phyloP scores from a whole-genome alignment of 169 alveolate species.

The Plasmodium inui region DNA sequence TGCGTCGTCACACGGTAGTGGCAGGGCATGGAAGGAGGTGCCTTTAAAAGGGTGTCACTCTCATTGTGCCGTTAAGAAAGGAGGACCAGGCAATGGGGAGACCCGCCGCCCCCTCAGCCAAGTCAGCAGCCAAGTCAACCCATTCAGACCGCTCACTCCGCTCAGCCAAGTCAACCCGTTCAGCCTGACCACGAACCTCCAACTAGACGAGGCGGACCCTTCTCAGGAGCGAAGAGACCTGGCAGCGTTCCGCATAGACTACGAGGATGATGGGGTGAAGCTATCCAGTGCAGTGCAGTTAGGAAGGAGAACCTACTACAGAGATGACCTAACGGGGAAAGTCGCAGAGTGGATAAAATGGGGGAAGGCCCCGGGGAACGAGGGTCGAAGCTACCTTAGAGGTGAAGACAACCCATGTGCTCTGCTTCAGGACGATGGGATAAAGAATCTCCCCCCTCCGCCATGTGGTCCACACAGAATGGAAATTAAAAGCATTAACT shows the following conservation, averaged over 20 bases:
- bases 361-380: neutral
- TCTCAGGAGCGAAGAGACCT: neutral
- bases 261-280: neutral
- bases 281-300: neutral
- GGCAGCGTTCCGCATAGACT: neutral
- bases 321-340: neutral
- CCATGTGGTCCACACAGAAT: neutral
- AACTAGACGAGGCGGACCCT: neutral
- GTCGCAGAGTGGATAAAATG: neutral
- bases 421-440: neutral
- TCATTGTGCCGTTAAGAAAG: neutral
- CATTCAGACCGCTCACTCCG: neutral
- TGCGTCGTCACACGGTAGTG: neutral
- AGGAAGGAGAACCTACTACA: neutral
- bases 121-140: neutral
- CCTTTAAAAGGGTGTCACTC: neutral
- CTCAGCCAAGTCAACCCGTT: neutral
- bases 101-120: neutral
- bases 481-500: conserved; percentile 16
- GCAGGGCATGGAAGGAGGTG: neutral
- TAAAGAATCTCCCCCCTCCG: neutral
- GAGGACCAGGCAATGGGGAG: neutral
- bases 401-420: neutral
- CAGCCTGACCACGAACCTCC: neutral
- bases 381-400: neutral